Base-by-base conservation (phyloP, 495 filamentous ascomycete genomes). In the Trichoderma orchidacearum region DNA sequence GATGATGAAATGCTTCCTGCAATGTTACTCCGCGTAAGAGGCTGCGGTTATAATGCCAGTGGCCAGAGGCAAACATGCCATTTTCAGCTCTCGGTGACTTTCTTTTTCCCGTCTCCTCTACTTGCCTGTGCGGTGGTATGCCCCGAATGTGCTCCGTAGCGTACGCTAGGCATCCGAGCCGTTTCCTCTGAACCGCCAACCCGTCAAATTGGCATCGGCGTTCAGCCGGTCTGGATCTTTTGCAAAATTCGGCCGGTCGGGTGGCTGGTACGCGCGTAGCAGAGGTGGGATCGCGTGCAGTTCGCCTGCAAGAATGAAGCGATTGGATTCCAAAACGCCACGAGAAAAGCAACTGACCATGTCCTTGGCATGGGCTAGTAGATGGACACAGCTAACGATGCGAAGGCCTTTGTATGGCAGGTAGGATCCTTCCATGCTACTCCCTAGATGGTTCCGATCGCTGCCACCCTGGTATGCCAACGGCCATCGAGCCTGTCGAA, bases 261-360 rank as follows among this genome's bases (percentile, higher is more conserved):
- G 41, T 48, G 41, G 41, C 41, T 48, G 41, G 41, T 48, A 48
- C 41, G 21, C 1, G 41, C 21, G 41, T 23, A 48, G 41, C 18
- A 48, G 41, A 48, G 41, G 41, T 48, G 21, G 41, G 41, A 48
- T 48, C 41, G 41, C 41, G 41, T 48, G 41, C 41, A 48, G 41
- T 48, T 48, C 18, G 41, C 18, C 18, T 48, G 41, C 41, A 48
- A 48, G 41, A 48, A 48, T 48, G 21, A 48, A 48, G 41, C 41
- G 41, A 48, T 48, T 48, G 41, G 41, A 48, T 48, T 48, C 41
- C 23, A 48, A 23, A 23, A 48, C 41, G 41, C 41, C 41, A 48
- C 41, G 41, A 48, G 41, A 48, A 48, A n/a, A 48, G 17, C 41
- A 48, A 9, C 41, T 23, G 21, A 23, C 41, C 8, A 3, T 23